Conservation (phyloP, 1,284 basidiomycete genomes). For the Erythrobasidium hasegawianum region DNA sequence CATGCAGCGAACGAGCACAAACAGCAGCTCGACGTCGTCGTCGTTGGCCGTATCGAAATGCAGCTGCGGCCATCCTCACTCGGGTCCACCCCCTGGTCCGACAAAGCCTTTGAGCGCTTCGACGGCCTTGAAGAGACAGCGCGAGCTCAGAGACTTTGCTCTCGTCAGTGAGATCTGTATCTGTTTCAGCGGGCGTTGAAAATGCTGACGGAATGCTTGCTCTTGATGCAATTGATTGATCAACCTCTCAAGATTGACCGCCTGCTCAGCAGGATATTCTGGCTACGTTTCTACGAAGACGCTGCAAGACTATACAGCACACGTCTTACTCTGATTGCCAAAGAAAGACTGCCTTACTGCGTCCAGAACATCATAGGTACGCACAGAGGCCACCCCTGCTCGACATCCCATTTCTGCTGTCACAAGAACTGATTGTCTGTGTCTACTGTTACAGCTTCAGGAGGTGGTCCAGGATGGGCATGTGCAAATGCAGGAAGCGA, state of each 20-base stretch:
- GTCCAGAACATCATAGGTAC: conserved; percentile 32
- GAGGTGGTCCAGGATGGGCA: conserved; percentile 33
- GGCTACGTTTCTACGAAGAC: conserved; percentile 31
- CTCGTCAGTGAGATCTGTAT: conserved; percentile 2
- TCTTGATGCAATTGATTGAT: background rate
- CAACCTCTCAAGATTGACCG: conserved; percentile 26
- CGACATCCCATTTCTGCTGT: conserved; percentile 7
- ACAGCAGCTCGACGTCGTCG: background rate
- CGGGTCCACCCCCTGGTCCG: background rate
- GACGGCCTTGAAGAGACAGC: conserved; percentile 21
- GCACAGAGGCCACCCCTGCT: background rate
- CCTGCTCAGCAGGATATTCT: conserved; percentile 33
- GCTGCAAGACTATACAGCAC: conserved; percentile 31
- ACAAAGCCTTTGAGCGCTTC: conserved; percentile 19
- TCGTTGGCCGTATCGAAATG: background rate
- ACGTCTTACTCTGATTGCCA: conserved; percentile 27
- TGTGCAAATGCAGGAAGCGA: conserved; percentile 28
- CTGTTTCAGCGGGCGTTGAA: background rate
- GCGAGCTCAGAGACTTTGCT: conserved; percentile 34
- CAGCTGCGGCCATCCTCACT: conserved; percentile 1
- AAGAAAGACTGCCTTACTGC: conserved; percentile 24
- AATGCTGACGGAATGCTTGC: background rate
- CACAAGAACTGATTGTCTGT: background rate
- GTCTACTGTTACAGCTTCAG: conserved; percentile 7
- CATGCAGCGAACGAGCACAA: conserved; percentile 3